Evolutionary conservation across 495 filamentous ascomycete genomes (phyloP), one percentile per base, ranked within the genome.

Genomic region (Haplographium delicatum): DNA sequence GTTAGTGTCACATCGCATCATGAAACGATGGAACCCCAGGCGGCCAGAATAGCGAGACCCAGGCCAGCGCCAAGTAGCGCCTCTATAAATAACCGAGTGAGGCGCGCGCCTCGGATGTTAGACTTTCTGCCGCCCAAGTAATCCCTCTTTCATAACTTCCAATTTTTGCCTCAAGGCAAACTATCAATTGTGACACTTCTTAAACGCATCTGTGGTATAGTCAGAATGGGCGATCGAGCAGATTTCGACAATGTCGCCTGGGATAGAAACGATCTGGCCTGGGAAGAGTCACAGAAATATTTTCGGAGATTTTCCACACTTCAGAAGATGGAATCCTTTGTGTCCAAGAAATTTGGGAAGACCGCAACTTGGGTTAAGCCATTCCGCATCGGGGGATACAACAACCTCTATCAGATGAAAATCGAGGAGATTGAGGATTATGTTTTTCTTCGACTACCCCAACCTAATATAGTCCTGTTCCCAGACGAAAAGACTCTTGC

Each of bases 401-500:
- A 31, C 28, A 31, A 31, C 28, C 28, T 31, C 28, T 31, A 31
- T 31, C 6, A 56, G 28, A 53, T 48, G 26, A 33, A 50, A 50
- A 13, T 50, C 40, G 28, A 56, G 19, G 53, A 28, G 44, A 5
- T 15, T 31, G 13, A 31, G 13, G 38, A 41, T 39, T n/a, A n/a
- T n/a, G n/a, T n/a, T n/a, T n/a, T n/a, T n/a, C n/a, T n/a, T 50
- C 46, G 53, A 45, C 16, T 44, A n/a, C 39, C 53, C 19, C 18
- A 20, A 6, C 47, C 50, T 35, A 25, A 51, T 28, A 16, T 30
- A 45, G 53, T 58, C 25, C 44, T 52, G 16, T 63, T 69, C 37
- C 57, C 61, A 1, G 61, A 65, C 22, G 71, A 73, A 49, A 72
- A 71, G 47, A 40, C 65, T n/a, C 39, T 45, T 5, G 62, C 60